A percentile compares a stretch with the other conserved stretches of the same genome.
Conservation (phyloP, 106 monocot species). For the Dactylorhiza incarnata region DNA sequence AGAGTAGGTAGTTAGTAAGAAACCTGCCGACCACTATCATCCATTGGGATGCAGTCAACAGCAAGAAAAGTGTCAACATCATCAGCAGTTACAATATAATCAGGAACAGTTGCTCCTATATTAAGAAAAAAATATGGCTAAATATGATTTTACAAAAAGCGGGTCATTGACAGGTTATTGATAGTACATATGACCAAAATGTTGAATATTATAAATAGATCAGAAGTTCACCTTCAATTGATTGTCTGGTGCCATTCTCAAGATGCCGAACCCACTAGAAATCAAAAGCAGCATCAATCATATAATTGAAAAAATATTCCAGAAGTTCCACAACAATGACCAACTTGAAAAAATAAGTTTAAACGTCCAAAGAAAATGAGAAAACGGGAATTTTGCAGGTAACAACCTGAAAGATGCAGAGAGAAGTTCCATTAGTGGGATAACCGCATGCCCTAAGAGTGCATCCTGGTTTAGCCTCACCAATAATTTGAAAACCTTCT, state of each 20-base stretch:
- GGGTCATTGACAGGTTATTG: background rate
- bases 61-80: slow-evolving; percentile 78
- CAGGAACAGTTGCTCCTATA: slow-evolving; percentile 71
- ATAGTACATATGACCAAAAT: background rate
- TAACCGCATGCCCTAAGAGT: slow-evolving; percentile 67
- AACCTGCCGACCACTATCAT: slow-evolving; percentile 80
- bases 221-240: slow-evolving; percentile 56
- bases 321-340: background rate
- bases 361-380: background rate
- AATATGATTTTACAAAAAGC: background rate
- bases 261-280: slow-evolving; percentile 84
- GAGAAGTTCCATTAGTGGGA: slow-evolving; percentile 73
- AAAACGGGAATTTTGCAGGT: background rate
- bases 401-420: slow-evolving; percentile 81
- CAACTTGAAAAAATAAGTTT: background rate
- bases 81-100: slow-evolving; percentile 90
- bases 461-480: slow-evolving; percentile 74
- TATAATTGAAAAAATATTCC: slow-evolving; percentile 1
- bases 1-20: slow-evolving; percentile 3
- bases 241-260: slow-evolving; percentile 72
- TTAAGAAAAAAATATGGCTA: slow-evolving; percentile 1
- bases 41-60: slow-evolving; percentile 91
- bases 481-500: slow-evolving; percentile 78
- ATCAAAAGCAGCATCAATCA: slow-evolving; percentile 10
- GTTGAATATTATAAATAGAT: background rate